Evolutionary conservation across 1,284 basidiomycete genomes (phyloP).

Genomic region (Malassezia japonica): DNA sequence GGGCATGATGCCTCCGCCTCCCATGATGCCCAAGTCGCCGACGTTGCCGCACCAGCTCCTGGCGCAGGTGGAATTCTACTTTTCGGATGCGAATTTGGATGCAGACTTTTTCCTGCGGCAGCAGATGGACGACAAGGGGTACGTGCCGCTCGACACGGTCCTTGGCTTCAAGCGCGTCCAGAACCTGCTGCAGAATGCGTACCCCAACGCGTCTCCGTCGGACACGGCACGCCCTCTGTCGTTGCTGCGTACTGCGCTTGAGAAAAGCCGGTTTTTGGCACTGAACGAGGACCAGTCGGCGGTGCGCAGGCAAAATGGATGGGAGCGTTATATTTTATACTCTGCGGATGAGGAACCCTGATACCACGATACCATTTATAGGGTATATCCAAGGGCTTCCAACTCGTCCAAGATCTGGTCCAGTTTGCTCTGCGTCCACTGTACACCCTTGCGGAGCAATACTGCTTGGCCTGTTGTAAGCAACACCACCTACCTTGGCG

Average conservation of each 20-base stretch:
- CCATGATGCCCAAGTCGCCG: conserved; percentile 5
- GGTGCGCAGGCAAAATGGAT: conserved; percentile 26
- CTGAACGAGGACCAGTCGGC: conserved; percentile 19
- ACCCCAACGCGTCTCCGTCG: background rate
- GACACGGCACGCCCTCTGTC: background rate
- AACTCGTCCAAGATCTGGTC: conserved; percentile 17
- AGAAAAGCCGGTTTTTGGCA: conserved; percentile 24
- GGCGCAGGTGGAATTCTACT: conserved; percentile 45
- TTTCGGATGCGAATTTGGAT: conserved; percentile 33
- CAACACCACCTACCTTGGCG: background rate
- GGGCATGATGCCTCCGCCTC: background rate
- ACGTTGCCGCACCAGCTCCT: conserved; percentile 23
- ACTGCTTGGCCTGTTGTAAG: conserved; percentile 15
- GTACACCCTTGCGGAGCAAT: conserved; percentile 19
- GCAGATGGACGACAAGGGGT: conserved; percentile 37
- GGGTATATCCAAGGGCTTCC: conserved; percentile 6
- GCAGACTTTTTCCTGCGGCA: conserved; percentile 38
- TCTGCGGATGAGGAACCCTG: background rate
- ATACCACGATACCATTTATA: background rate
- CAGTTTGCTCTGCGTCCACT: conserved; percentile 21
- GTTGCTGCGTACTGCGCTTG: conserved; percentile 22
- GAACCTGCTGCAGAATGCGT: conserved; percentile 5
- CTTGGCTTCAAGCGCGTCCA: conserved; percentile 34
- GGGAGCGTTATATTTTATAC: conserved; percentile 27
- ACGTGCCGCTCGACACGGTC: conserved; percentile 28